These are phyloP conservation scores for Buxus sempervirens DNA, from an alignment of 164 flowering plant genomes.

Conservation along the genomic window DNA sequence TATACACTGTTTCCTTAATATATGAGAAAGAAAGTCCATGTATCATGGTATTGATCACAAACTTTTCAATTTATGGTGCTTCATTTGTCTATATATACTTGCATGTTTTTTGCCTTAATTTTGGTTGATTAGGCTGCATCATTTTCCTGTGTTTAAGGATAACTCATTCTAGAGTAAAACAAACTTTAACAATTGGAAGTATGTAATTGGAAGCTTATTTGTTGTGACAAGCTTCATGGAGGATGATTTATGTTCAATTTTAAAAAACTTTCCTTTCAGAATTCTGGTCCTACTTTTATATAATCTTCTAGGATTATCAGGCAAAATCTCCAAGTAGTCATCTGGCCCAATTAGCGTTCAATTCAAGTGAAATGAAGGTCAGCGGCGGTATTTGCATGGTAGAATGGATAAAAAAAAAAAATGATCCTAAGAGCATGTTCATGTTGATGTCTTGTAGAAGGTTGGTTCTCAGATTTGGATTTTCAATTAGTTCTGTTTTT, in stretches of 20 bases:
- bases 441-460: background rate
- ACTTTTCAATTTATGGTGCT: background rate
- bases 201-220: background rate
- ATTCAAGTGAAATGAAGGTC: background rate
- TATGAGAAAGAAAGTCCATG: background rate
- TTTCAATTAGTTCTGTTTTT: no score
- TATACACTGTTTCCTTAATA: background rate
- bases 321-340: no score
- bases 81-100: background rate
- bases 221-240: background rate
- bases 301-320: background rate
- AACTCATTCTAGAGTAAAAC: background rate
- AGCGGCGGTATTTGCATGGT: background rate
- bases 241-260: background rate
- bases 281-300: background rate
- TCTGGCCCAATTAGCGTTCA: background rate
- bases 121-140: background rate
- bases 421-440: background rate
- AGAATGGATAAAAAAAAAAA: no score
- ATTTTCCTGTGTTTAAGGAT: background rate
- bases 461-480: background rate
- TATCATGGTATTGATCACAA: background rate
- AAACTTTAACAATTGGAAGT: background rate
- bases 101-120: background rate
- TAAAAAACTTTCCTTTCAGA: background rate